Base-by-base conservation (phyloP, 495 filamentous ascomycete species). In the Aspergillus heteromorphus region DNA sequence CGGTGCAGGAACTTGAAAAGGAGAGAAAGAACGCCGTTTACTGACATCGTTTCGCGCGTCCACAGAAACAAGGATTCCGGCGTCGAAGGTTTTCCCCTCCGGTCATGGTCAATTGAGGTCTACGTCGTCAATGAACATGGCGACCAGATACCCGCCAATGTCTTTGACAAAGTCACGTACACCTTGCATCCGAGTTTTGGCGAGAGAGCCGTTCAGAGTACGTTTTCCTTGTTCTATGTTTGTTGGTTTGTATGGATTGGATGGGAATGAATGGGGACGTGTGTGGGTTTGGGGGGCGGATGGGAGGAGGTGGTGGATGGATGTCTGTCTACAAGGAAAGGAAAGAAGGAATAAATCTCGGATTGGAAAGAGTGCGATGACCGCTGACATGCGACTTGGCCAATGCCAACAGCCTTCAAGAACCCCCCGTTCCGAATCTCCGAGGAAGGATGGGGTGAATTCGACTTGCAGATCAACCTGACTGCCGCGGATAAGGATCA, bases 401-500 rank as follows among this genome's bases (percentile, higher is more conserved):
- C 16, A 16, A 19, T 7, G 13, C 48, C 8, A 40, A 60, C 60
- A 95, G 90, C 83, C 6, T 81, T 92, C 77, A 85, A 84, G 62
- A 84, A 85, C 34, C 85, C 90, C 0, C 93, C 93, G 0, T 99
- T 97, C 76, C 81, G 82, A 20, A 93, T 96, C 67, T 73, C 82
- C 49, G 95, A 99, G 70, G 86, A 95, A 70, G 95, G 95, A 61
- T 99, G 95, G 95, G 95, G 95, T 63, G 95, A 99, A 73, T 99
- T 99, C 65, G 95, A 97, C 64, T 92, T 97, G 89, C 76, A 79
- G 21, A 92, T 97, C 57, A 79, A 86, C 48, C 76, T 95, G 25
- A 84, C 80, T 59, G 84, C 83, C n/a, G 83, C 86, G 20, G 89
- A 95, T 71, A 92, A 91, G 55, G 91, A 96, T 47, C 84, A 88